These are phyloP conservation scores for Penicillium sp. DNA, from an alignment of 2,329 filamentous ascomycete genomes.

Conservation along the genomic window DNA sequence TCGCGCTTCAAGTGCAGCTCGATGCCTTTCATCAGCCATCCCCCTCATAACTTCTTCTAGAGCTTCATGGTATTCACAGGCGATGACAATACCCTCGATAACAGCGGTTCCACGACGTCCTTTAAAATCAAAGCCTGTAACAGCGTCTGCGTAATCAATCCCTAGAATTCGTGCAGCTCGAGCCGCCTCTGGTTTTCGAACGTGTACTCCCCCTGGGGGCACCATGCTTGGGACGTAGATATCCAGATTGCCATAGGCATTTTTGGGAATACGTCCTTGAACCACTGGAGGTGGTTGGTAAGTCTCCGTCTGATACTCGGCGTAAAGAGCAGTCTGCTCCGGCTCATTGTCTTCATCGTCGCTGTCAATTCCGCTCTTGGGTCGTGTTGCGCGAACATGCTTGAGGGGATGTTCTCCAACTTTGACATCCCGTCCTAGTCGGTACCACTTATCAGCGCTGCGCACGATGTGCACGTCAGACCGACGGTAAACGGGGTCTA, in stretches of 20 bases:
- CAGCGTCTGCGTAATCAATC: constrained; percentile 83
- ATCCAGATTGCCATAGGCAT: constrained; percentile 62
- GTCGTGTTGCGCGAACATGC: constrained; percentile 56
- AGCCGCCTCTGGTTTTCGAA: constrained; percentile 58
- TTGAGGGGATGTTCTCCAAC: constrained; percentile 79
- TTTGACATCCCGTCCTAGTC: constrained; percentile 76
- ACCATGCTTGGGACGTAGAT: constrained; percentile 64
- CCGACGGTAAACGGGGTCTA: constrained; percentile 80
- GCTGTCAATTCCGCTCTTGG: constrained; percentile 29
- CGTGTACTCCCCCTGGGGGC: constrained; percentile 57
- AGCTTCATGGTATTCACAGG: constrained; percentile 68
- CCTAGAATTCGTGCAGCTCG: constrained; percentile 72
- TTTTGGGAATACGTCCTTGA: constrained; percentile 65
- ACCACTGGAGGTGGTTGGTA: constrained; percentile 76
- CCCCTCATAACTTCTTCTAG: constrained; percentile 67
- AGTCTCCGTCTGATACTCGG: constrained; percentile 61
- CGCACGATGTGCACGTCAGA: constrained; percentile 74
- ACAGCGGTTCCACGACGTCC: constrained; percentile 84
- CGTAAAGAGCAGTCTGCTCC: constrained; percentile 59
- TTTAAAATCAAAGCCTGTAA: constrained; percentile 86
- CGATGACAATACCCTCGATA: constrained; percentile 73
- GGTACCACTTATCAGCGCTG: constrained; percentile 87
- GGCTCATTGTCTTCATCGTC: constrained; percentile 47
- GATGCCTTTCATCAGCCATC: constrained; percentile 63
- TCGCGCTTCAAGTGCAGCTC: constrained; percentile 59